A percentile compares a stretch with the other conserved stretches of the same genome.
phyloP scores from a whole-genome alignment of 1,284 basidiomycete genomes.

The Rhodofomes roseus region DNA sequence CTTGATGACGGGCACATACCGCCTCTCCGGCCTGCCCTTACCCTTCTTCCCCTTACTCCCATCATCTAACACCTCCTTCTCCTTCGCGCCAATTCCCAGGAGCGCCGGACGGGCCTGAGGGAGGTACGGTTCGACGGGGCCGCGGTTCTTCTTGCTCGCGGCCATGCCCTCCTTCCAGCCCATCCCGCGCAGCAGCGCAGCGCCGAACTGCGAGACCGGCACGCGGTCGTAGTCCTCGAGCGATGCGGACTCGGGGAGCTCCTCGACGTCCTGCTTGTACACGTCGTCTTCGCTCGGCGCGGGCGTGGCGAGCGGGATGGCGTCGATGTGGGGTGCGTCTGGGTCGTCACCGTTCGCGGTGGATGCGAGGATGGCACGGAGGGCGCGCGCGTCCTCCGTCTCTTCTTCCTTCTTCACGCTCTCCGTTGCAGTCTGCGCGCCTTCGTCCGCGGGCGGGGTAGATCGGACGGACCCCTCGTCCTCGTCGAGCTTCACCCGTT shows the following conservation, averaged over 20 bases:
- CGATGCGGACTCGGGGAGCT: slow-evolving; percentile 73
- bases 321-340: slow-evolving; percentile 36
- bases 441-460: slow-evolving; percentile 28
- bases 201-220: slow-evolving; percentile 91
- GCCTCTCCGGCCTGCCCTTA: slow-evolving; percentile 52
- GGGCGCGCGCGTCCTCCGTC: slow-evolving; percentile 70
- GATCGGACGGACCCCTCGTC: slow-evolving; percentile 14
- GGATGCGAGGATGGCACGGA: slow-evolving; percentile 67
- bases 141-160: slow-evolving; percentile 50
- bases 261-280: slow-evolving; percentile 74
- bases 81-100: slow-evolving; percentile 90
- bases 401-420: slow-evolving; percentile 38
- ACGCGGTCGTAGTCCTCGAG: slow-evolving; percentile 88
- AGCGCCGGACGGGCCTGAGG: slow-evolving; percentile 80
- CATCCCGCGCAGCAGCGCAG: slow-evolving; percentile 94
- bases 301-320: slow-evolving; percentile 39
- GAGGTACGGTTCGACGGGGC: slow-evolving; percentile 70
- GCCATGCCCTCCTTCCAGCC: slow-evolving; percentile 88
- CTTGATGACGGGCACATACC: slow-evolving; percentile 75
- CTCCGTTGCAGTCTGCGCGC: slow-evolving; percentile 4
- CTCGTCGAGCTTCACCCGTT: slow-evolving; percentile 36
- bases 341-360: slow-evolving; percentile 34
- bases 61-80: slow-evolving; percentile 64
- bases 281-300: slow-evolving; percentile 74
- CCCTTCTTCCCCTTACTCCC: slow-evolving; percentile 39